Evolutionary conservation across 805 yeast genomes (phyloP).

Genomic region (Blastobotrys terrestris): DNA sequence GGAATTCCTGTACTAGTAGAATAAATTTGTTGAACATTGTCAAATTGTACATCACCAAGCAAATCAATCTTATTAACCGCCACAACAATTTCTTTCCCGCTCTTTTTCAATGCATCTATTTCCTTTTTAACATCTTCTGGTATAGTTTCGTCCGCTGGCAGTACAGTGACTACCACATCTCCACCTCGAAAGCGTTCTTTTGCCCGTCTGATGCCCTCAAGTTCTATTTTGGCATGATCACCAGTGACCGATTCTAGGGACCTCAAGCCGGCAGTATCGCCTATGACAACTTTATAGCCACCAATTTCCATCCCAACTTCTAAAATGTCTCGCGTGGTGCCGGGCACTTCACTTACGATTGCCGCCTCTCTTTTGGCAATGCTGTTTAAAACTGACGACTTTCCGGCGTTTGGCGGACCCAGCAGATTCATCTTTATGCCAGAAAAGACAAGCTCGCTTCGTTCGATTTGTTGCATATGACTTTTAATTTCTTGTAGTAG

Average conservation of each 20-base stretch:
- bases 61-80: constrained; percentile 32
- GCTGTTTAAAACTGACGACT: constrained; percentile 76
- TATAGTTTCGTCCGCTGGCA: constrained; percentile 15
- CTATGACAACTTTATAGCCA: constrained; percentile 77
- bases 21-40: background rate
- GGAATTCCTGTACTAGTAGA: constrained; percentile 16
- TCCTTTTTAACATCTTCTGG: constrained; percentile 14
- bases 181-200: constrained; percentile 50
- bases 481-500: constrained; percentile 41
- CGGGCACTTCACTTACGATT: constrained; percentile 85
- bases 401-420: constrained; percentile 97
- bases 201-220: constrained; percentile 79
- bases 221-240: constrained; percentile 45
- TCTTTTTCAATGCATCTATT: constrained; percentile 8
- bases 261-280: constrained; percentile 93
- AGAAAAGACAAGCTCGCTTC: constrained; percentile 48
- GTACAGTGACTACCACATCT: constrained; percentile 62
- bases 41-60: background rate
- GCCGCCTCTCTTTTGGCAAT: constrained; percentile 78
- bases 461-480: constrained; percentile 27
- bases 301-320: constrained; percentile 74
- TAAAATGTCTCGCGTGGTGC: constrained; percentile 87
- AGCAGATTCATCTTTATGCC: constrained; percentile 71
- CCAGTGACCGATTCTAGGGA: constrained; percentile 20
- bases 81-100: constrained; percentile 21